Evolutionary conservation across 2,329 filamentous ascomycete species (phyloP), one percentile per base, ranked within the genome.

Genomic region (Anthostomella pinea): DNA sequence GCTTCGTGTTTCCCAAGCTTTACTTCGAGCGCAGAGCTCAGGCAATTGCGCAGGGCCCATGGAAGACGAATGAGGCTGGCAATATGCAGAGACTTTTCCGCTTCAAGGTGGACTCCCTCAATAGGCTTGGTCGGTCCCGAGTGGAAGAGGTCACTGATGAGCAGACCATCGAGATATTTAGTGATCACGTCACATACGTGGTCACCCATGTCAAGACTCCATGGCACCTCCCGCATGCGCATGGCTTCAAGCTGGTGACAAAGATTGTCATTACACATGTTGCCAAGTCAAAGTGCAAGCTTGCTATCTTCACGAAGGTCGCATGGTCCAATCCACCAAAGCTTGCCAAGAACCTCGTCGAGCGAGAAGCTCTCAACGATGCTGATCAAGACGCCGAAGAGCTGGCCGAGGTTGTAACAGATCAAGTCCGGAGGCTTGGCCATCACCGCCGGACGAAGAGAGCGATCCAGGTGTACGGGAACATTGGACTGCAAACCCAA

Each of bases 261-360:
- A 96, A 95, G 64, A 81, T 95, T 45, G 88, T 96, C 46, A 93
- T 98, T 45, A 96, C 93, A 3, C 88, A 97, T 56, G 76, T 91
- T 42, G 82, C 88, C 34, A 97, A 97, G 65, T 89, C 87, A 9
- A 89, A 85, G 60, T 95, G 88, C 63, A 96, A 93, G 66, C 77
- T 98, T 37, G 85, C 89, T 17, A 79, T 97, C 27, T 95, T 87
- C 64, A 86, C 83, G 35, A 85, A 84, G 53, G 79, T 95, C n/a
- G 85, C 88, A 51, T 97, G 93, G 93, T 74, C 79, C 17, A 84
- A 80, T 48, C 69, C 77, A 35, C 82, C 81, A 8, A 69, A 73
- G 1, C 65, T 83, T 26, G 75, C 73, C 11, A 79, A 77, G 59
- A 73, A 70, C 31, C 59, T 84, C 37, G 70, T 84, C n/a, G 77